Percentiles rank a stretch among this genome's conserved stretches.
phyloP scores from a whole-genome alignment of 2,329 filamentous ascomycete species.

The Dothidotthia symphoricarpi region DNA sequence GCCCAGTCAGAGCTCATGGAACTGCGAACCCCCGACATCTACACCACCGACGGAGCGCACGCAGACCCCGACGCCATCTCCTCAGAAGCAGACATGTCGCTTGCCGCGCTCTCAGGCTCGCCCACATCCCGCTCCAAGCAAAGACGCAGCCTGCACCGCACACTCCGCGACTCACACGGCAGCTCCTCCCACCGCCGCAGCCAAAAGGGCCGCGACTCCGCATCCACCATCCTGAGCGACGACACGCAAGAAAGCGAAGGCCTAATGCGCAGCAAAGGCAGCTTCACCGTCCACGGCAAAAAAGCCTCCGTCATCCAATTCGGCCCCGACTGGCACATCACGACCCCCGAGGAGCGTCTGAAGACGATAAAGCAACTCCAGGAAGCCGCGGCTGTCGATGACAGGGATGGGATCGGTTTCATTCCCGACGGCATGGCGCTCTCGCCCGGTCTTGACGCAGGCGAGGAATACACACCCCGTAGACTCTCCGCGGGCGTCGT shows the following conservation, averaged over 20 bases:
- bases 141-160: constrained; percentile 83
- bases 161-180: constrained; percentile 75
- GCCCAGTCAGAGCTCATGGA: constrained; percentile 17
- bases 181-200: constrained; percentile 65
- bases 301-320: constrained; percentile 98
- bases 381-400: constrained; percentile 31
- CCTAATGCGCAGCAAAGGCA: constrained; percentile 75
- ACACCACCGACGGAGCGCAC: constrained; percentile 24
- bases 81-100: constrained; percentile 31
- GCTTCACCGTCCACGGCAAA: constrained; percentile 95
- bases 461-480: constrained; percentile 24
- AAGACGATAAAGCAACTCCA: constrained; percentile 41
- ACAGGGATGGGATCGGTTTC: constrained; percentile 26
- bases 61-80: constrained; percentile 26
- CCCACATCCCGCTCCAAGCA: constrained; percentile 64
- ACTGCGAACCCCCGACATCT: constrained; percentile 8
- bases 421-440: constrained; percentile 26
- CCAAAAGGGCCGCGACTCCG: constrained; percentile 73
- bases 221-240: constrained; percentile 55
- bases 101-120: constrained; percentile 34
- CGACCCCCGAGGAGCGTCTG: constrained; percentile 40
- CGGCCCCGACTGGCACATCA: constrained; percentile 78
- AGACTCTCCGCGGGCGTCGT: constrained; percentile 26
- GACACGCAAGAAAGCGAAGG: constrained; percentile 59
- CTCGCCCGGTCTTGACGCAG: constrained; percentile 16